phyloP scores from a whole-genome alignment of 345 rosid species.

The Orychophragmus violaceus region DNA sequence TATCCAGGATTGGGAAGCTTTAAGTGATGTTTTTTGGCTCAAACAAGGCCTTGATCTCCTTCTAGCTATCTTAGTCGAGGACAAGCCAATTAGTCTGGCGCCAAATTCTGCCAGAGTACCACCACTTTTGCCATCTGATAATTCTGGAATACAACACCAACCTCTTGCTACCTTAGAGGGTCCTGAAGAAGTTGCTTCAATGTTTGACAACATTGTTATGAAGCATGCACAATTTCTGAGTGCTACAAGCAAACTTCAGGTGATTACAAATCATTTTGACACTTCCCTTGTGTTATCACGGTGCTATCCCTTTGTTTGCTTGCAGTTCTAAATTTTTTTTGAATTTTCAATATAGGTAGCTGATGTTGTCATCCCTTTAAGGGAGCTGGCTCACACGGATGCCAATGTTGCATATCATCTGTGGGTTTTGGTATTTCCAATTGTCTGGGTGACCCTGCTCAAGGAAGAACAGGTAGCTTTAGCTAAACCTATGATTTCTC shows the following conservation, averaged over 20 bases:
- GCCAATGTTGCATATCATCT: conserved; percentile 95
- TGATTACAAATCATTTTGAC: conserved; percentile 19
- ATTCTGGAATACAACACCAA: conserved; percentile 52
- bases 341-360: conserved; percentile 49
- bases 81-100: conserved; percentile 87
- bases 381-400: conserved; percentile 93
- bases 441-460: conserved; percentile 88
- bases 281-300: neutral
- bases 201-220: conserved; percentile 72
- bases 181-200: conserved; percentile 62
- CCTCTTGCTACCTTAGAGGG: conserved; percentile 55
- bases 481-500: conserved; percentile 85
- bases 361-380: conserved; percentile 82
- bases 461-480: conserved; percentile 84
- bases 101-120: conserved; percentile 91
- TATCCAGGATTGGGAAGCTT: conserved; percentile 95
- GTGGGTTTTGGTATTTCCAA: conserved; percentile 98
- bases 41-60: conserved; percentile 99
- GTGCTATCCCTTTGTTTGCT: conserved; percentile 13
- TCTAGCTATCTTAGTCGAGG: conserved; percentile 79
- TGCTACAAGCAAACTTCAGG: conserved; percentile 91
- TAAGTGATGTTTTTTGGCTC: conserved; percentile 98
- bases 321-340: neutral
- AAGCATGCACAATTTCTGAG: conserved; percentile 88
- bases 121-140: conserved; percentile 60